These are phyloP conservation scores for Protomyces inouyei DNA, from an alignment of 1,139 yeast genomes.

Conservation along the genomic window DNA sequence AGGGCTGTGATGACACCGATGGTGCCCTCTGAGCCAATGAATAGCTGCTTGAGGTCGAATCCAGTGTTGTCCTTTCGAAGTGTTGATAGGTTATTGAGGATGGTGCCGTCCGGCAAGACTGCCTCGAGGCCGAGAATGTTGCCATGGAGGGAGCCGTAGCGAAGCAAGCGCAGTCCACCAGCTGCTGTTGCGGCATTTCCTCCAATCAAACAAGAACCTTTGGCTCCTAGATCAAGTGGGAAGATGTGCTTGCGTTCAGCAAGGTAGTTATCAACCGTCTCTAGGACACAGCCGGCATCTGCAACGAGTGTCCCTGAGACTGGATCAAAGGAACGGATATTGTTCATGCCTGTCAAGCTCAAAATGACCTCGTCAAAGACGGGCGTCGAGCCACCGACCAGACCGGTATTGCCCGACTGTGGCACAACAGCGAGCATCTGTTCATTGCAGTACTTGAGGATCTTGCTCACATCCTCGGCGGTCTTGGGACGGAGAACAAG, in stretches of 20 bases:
- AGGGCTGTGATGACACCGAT: constrained; percentile 87
- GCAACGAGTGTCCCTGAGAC: constrained; percentile 80
- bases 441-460: constrained; percentile 76
- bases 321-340: constrained; percentile 72
- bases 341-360: constrained; percentile 65
- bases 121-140: constrained; percentile 86
- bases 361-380: constrained; percentile 85
- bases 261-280: constrained; percentile 73
- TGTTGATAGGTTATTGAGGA: constrained; percentile 72
- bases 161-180: constrained; percentile 81
- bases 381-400: constrained; percentile 93
- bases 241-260: constrained; percentile 81
- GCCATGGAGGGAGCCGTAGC: constrained; percentile 93
- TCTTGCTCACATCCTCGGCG: constrained; percentile 69
- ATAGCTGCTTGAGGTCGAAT: constrained; percentile 82
- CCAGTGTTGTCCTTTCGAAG: constrained; percentile 88
- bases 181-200: constrained; percentile 96
- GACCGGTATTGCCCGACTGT: constrained; percentile 95
- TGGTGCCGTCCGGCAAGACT: constrained; percentile 83
- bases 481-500: constrained; percentile 81
- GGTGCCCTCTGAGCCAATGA: constrained; percentile 91
- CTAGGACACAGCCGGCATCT: constrained; percentile 88
- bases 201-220: constrained; percentile 95
- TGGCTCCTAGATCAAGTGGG: constrained; percentile 94
- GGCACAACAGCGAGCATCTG: constrained; percentile 81